A percentile compares a stretch with the other conserved stretches of the same genome.
Evolutionary conservation across 305 asterid species (phyloP).

Genomic region (Solanum hybrid): DNA sequence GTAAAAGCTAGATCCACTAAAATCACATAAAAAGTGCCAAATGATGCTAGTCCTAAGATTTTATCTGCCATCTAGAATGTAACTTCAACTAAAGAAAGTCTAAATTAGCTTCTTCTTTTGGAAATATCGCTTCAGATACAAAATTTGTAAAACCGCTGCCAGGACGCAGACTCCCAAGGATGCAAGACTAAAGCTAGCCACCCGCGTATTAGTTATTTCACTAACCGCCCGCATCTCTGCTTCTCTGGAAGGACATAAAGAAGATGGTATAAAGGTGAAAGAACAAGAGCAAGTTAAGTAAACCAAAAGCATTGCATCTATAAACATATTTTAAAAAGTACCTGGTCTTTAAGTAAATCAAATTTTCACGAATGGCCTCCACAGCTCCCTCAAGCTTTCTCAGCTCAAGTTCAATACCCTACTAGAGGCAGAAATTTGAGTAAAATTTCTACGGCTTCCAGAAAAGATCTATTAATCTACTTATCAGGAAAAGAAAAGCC

Average conservation of each 20-base stretch:
- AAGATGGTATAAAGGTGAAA: neutral
- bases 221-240: constrained; percentile 70
- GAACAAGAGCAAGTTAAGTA: neutral
- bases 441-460: neutral
- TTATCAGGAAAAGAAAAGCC: neutral
- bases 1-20: neutral
- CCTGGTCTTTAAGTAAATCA: constrained; percentile 74
- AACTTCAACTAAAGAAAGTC: neutral
- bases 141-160: constrained; percentile 51
- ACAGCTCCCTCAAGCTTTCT: constrained; percentile 94
- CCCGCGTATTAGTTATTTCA: constrained; percentile 67
- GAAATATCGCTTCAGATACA: constrained; percentile 56
- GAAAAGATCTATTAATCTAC: neutral
- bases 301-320: neutral
- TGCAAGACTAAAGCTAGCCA: constrained; percentile 81
- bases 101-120: constrained; percentile 85
- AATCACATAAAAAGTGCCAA: neutral
- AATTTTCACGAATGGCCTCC: constrained; percentile 80
- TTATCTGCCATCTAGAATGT: neutral
- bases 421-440: constrained; percentile 12
- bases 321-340: constrained; percentile 4
- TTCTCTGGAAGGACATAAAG: constrained; percentile 44
- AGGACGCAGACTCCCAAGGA: constrained; percentile 69
- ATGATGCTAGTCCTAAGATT: neutral
- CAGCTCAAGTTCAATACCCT: constrained; percentile 93